Evolutionary conservation across 441 rosid genomes (phyloP), one percentile per base, ranked within the genome.

Genomic region (Erodium texanum): DNA sequence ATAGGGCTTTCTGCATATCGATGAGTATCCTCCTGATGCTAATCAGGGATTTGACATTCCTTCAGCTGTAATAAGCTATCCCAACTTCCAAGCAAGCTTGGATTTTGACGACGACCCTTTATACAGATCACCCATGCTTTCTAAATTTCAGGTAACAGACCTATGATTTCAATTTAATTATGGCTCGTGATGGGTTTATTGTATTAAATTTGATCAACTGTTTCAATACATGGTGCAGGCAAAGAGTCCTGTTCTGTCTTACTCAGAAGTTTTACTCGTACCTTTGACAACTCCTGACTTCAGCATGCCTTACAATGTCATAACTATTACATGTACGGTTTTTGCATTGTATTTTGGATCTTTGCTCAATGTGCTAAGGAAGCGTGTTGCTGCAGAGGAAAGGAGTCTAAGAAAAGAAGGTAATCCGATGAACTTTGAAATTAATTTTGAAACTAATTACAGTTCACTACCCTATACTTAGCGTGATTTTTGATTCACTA

Each of bases 281-380:
- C 98, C 97, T 64, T 78, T 94, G 80, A 90, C 95, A 71, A 92
- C 99, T 32, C 98, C 99, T 76, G 98, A 94, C 81, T 94, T 92
- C 73, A 94, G 97, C 86, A 94, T 90, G 99, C 98, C 98, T 58
- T 94, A 94, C 83, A 94, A 94, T 62, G 98, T 94, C 72, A 90
- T 92, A 74, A 92, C 99, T 22, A 87, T 92, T 75, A 92, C 97
- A 1, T 94, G 99, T 84, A 92, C 96, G 0, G 85, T 90, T n/a
- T 92, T 88, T 74, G 97, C 98, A 18, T 81, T 94, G 62, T 94
- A 88, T 74, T 88, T 94, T 66, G 98, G 98, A 66, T 89, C 99
- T 34, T 68, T 94, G 79, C 89, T 94, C 68, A 94, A 92, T 67
- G 96, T 82, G 71, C 86, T 94, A 52, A 77, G 94, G 48, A 82